A percentile compares a stretch with the other conserved stretches of the same genome.
These are phyloP conservation scores for Penicillium lividum DNA, from an alignment of 495 filamentous ascomycete species.

Conservation along the genomic window DNA sequence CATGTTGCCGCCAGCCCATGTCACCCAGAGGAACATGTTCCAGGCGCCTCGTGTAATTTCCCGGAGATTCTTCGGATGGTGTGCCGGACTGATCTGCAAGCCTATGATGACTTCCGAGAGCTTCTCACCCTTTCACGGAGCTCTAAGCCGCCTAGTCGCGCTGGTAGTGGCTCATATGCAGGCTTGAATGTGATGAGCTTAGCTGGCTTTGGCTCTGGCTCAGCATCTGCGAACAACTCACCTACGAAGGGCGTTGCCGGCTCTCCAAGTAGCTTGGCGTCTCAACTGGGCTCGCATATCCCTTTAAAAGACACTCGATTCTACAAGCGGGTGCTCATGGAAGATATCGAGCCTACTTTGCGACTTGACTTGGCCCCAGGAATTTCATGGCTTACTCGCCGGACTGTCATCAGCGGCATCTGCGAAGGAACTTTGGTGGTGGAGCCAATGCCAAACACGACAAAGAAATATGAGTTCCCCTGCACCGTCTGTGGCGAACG, in stretches of 20 bases:
- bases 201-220: constrained; percentile 49
- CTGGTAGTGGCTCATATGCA: constrained; percentile 68
- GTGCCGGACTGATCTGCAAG: constrained; percentile 74
- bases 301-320: constrained; percentile 87
- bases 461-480: constrained; percentile 62
- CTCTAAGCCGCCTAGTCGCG: constrained; percentile 59
- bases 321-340: constrained; percentile 81
- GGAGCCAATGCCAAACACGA: constrained; percentile 71
- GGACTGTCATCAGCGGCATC: constrained; percentile 78
- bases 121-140: constrained; percentile 68
- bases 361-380: constrained; percentile 86
- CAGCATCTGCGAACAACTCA: constrained; percentile 46
- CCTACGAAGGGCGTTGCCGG: constrained; percentile 41
- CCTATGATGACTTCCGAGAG: constrained; percentile 83
- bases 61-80: constrained; percentile 78
- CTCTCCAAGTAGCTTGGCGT: constrained; percentile 42
- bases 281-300: constrained; percentile 37
- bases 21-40: constrained; percentile 58
- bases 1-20: constrained; percentile 13
- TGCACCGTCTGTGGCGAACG: constrained; percentile 90
- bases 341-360: constrained; percentile 94
- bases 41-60: constrained; percentile 83
- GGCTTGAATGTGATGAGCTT: constrained; percentile 63
- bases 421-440: constrained; percentile 86
- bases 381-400: constrained; percentile 87